Evolutionary conservation across 371 early-diverging fungal genomes (phyloP).

Genomic region (Rhizopus delemar): DNA sequence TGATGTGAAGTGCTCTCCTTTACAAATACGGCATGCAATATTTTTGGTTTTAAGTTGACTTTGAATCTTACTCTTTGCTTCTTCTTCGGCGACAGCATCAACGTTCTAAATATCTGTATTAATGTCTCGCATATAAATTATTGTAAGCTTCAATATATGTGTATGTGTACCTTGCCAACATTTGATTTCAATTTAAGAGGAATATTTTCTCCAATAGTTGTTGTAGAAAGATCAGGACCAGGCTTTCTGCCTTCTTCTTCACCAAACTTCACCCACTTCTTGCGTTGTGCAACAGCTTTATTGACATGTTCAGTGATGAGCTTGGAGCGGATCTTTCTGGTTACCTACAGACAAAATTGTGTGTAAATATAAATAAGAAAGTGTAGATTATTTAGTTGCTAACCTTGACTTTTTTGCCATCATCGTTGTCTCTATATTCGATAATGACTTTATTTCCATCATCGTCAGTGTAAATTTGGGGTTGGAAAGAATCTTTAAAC

Average conservation of each 20-base stretch:
- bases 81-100: constrained; percentile 62
- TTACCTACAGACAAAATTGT: constrained; percentile 51
- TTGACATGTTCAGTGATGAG: constrained; percentile 82
- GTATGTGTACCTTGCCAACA: constrained; percentile 43
- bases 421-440: constrained; percentile 81
- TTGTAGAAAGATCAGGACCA: constrained; percentile 89
- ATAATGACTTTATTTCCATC: constrained; percentile 85
- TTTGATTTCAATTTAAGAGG: constrained; percentile 80
- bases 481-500: constrained; percentile 47
- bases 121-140: neutral
- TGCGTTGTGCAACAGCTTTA: constrained; percentile 88
- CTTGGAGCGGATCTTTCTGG: constrained; percentile 79
- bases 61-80: constrained; percentile 45
- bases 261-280: constrained; percentile 87
- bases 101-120: constrained; percentile 31
- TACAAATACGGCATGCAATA: constrained; percentile 95
- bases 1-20: constrained; percentile 94
- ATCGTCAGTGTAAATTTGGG: constrained; percentile 67
- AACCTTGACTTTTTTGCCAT: constrained; percentile 88
- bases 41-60: constrained; percentile 68
- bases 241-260: constrained; percentile 70
- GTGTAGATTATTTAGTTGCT: neutral
- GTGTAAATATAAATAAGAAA: neutral
- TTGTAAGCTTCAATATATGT: neutral
- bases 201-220: constrained; percentile 88